Conservation (phyloP, 1,284 basidiomycete genomes). For the Sporisorium scitamineum region DNA sequence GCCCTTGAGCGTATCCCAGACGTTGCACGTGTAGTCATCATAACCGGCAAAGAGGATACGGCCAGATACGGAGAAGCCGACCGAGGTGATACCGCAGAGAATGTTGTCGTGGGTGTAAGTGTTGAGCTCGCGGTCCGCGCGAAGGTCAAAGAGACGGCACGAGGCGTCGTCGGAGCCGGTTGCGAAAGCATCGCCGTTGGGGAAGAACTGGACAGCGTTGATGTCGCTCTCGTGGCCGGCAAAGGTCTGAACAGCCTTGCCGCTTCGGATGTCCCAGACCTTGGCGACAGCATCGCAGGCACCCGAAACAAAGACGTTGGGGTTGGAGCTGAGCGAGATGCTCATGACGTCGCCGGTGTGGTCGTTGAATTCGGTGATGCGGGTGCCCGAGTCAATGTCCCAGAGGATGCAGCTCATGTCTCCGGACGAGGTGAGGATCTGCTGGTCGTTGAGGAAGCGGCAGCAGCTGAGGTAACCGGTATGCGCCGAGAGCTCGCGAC, state of each 20-base stretch:
- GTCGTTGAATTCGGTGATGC: slow-evolving; percentile 96
- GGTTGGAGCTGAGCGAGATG: slow-evolving; percentile 90
- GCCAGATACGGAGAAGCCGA: slow-evolving; percentile 96
- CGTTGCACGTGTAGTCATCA: slow-evolving; percentile 99
- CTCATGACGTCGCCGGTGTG: slow-evolving; percentile 98
- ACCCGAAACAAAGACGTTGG: slow-evolving; percentile 96
- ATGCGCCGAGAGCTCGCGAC: slow-evolving; percentile 91
- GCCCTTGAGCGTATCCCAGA: slow-evolving; percentile 98
- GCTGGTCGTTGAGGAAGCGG: slow-evolving; percentile 96
- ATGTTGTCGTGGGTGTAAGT: slow-evolving; percentile 98
- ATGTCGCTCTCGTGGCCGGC: slow-evolving; percentile 99
- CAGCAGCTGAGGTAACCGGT: slow-evolving; percentile 98
- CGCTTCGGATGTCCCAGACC: slow-evolving; percentile 97
- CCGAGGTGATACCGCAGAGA: slow-evolving; percentile 96
- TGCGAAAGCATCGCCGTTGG: slow-evolving; percentile 97
- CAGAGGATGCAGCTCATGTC: slow-evolving; percentile 99
- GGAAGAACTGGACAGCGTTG: slow-evolving; percentile 99
- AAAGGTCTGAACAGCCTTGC: slow-evolving; percentile 97
- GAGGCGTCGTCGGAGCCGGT: slow-evolving; percentile 99
- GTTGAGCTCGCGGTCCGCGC: slow-evolving; percentile 95
- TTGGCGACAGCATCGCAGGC: slow-evolving; percentile 98
- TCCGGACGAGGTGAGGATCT: slow-evolving; percentile 95
- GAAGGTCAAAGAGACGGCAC: slow-evolving; percentile 96
- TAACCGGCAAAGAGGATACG: slow-evolving; percentile 98
- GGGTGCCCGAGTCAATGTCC: slow-evolving; percentile 96